Evolutionary conservation across 2,329 filamentous ascomycete species (phyloP).

Genomic region (Spiromastix sp.): DNA sequence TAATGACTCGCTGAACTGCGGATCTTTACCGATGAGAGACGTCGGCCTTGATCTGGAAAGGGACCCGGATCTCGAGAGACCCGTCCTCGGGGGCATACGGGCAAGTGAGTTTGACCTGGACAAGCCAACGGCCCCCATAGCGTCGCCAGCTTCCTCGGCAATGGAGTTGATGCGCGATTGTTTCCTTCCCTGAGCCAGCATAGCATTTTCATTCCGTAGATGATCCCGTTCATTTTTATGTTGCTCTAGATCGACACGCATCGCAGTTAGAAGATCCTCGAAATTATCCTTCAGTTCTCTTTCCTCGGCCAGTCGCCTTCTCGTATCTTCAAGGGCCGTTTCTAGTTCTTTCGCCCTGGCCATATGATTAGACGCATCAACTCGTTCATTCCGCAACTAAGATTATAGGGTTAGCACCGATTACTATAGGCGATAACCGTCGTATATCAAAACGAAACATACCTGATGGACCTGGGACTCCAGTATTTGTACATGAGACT

Average conservation of each 20-base stretch:
- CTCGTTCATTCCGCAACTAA: constrained; percentile 43
- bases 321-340: constrained; percentile 66
- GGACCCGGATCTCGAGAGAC: constrained; percentile 33
- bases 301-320: constrained; percentile 74
- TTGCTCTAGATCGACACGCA: constrained; percentile 71
- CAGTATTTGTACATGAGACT: constrained; percentile 73
- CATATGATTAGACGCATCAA: constrained; percentile 34
- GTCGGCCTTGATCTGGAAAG: constrained; percentile 46
- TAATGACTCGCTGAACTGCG: constrained; percentile 57
- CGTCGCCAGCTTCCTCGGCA: constrained; percentile 44
- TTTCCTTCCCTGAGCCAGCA: constrained; percentile 30
- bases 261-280: constrained; percentile 76
- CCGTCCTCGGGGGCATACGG: constrained; percentile 37
- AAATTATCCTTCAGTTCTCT: constrained; percentile 83
- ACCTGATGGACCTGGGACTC: constrained; percentile 65
- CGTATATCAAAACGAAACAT: too few species aligned
- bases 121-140: constrained; percentile 42
- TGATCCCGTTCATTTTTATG: constrained; percentile 74
- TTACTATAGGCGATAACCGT: constrained; percentile 6
- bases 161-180: constrained; percentile 49
- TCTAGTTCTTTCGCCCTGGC: constrained; percentile 69
- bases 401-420: constrained; percentile 37
- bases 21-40: constrained; percentile 41
- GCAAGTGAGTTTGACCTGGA: constrained; percentile 60
- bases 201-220: constrained; percentile 47